Conservation (phyloP, 1,284 basidiomycete species). For the Cutaneotrichosporon cavernicola region DNA sequence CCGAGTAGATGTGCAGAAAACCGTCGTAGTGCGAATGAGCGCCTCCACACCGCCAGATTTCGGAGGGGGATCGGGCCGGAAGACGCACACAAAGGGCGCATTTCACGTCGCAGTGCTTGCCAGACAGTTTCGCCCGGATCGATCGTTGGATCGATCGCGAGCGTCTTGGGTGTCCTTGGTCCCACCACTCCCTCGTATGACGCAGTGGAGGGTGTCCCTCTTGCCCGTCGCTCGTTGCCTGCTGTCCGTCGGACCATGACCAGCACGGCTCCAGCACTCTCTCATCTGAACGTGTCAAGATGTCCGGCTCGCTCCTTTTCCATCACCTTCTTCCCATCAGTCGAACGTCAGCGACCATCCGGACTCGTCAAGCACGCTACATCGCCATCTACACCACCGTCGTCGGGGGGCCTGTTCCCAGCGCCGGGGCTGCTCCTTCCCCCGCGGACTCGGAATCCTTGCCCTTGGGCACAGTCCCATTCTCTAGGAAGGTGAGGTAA, state of each 20-base stretch:
- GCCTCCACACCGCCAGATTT: neutral
- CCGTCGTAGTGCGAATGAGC: neutral
- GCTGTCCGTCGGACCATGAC: no score
- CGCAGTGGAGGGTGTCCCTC: no score
- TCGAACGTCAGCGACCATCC: neutral
- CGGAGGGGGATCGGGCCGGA: neutral
- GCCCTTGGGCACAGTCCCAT: conserved; percentile 21
- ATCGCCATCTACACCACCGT: neutral
- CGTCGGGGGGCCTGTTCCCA: neutral
- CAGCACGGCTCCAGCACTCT: no score
- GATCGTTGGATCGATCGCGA: neutral
- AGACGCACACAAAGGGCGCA: neutral
- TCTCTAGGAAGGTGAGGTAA: conserved; percentile 41
- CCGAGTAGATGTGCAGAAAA: neutral
- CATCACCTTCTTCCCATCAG: neutral
- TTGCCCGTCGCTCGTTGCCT: no score
- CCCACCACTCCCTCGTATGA: no score
- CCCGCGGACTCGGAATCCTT: neutral
- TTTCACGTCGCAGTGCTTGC: neutral
- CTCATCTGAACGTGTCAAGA: no score
- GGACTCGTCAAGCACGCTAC: neutral
- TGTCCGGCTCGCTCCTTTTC: neutral
- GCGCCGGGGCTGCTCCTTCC: neutral
- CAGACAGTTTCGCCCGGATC: neutral
- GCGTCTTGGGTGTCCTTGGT: neutral